phyloP scores from a whole-genome alignment of 495 filamentous ascomycete species.

The Elasticomyces elasticus region DNA sequence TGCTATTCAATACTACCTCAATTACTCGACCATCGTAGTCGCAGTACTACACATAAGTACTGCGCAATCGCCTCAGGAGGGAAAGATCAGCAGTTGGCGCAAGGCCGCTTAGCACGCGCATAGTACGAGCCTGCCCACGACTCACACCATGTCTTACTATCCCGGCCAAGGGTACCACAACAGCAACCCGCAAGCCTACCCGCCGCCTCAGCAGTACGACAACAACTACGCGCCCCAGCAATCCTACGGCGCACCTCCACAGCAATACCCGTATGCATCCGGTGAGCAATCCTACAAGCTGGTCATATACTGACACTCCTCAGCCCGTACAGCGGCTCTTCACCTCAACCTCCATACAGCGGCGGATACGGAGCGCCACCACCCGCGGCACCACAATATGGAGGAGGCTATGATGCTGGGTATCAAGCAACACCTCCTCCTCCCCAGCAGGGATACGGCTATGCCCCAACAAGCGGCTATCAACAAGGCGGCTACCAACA shows the following conservation, averaged over 20 bases:
- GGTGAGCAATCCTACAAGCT: slow-evolving; percentile 2
- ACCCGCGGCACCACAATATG: slow-evolving; percentile 15
- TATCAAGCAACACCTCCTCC: slow-evolving; percentile 16
- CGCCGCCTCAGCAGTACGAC: slow-evolving; percentile 25
- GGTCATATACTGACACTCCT: slow-evolving; percentile 13
- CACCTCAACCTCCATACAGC: slow-evolving; percentile 31
- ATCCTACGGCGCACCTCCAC: slow-evolving; percentile 13
- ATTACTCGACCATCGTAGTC: neutral
- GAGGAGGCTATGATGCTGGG: neutral
- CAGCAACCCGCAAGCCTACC: slow-evolving; percentile 15
- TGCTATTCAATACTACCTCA: neutral
- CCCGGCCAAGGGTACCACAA: slow-evolving; percentile 29
- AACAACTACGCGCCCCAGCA: slow-evolving; percentile 22
- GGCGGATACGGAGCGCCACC: slow-evolving; percentile 24
- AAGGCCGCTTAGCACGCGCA: slow-evolving; percentile 2
- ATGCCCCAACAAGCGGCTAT: slow-evolving; percentile 6
- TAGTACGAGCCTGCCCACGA: neutral
- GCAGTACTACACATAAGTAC: neutral
- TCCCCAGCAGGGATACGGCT: slow-evolving; percentile 29
- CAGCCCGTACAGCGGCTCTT: slow-evolving; percentile 24
- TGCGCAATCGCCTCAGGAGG: slow-evolving; percentile 1
- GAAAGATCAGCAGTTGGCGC: slow-evolving; percentile 8
- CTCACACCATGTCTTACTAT: slow-evolving; percentile 30
- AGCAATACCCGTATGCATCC: slow-evolving; percentile 21
- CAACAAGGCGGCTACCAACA: slow-evolving; percentile 3